Conservation (phyloP, 768 basidiomycete genomes). For the Agrocybe pediades region DNA sequence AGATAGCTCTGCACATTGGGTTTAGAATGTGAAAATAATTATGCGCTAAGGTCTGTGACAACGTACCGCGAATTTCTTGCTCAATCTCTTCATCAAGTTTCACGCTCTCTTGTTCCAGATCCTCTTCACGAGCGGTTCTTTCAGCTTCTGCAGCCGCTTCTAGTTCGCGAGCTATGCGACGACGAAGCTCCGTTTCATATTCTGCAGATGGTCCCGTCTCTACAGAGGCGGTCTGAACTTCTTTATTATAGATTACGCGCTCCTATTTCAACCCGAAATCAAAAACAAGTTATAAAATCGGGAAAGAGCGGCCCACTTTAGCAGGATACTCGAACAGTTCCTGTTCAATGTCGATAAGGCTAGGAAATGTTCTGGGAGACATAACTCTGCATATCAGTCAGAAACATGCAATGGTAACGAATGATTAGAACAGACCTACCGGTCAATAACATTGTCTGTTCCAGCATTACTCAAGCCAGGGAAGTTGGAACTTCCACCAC, state of each 20-base stretch:
- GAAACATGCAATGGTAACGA: not conserved
- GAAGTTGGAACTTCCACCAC: constrained; percentile 40
- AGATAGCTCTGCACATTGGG: constrained; percentile 62
- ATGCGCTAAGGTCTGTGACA: not conserved
- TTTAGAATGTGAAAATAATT: not conserved
- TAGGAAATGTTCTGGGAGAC: constrained; percentile 66
- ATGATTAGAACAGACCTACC: constrained; percentile 42
- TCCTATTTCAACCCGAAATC: constrained; percentile 44
- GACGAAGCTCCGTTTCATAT: constrained; percentile 75
- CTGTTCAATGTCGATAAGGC: constrained; percentile 86
- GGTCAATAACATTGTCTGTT: constrained; percentile 70
- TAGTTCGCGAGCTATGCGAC: constrained; percentile 66
- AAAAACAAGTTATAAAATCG: not conserved
- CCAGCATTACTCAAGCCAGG: constrained; percentile 51
- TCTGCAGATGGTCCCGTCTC: constrained; percentile 53
- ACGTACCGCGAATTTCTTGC: constrained; percentile 76
- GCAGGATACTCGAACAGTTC: constrained; percentile 90
- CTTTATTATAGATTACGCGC: constrained; percentile 82
- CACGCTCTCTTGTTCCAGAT: constrained; percentile 80
- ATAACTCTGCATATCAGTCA: constrained; percentile 45
- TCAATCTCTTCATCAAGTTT: constrained; percentile 87
- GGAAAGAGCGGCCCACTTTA: constrained; percentile 51
- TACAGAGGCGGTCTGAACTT: constrained; percentile 73
- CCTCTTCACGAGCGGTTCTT: constrained; percentile 67
- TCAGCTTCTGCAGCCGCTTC: constrained; percentile 59